Evolutionary conservation across 2,329 filamentous ascomycete genomes (phyloP), one percentile per base, ranked within the genome.

Genomic region (Grosmannia huntii): DNA sequence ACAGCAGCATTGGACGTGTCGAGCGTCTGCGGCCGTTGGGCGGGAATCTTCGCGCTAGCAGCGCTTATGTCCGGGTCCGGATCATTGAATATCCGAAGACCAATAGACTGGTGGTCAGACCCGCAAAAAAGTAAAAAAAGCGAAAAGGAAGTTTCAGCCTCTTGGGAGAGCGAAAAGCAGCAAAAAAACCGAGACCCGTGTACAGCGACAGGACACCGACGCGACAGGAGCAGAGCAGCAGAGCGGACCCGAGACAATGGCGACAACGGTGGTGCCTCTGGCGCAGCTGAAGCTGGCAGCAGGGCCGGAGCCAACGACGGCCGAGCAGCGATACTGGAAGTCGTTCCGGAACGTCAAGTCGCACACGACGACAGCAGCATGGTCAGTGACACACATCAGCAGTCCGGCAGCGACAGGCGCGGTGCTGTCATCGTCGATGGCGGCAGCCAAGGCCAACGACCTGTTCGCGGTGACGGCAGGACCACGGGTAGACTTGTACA

Each of bases 271-370:
- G 67, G 82, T 84, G 71, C 87, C 88, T 61, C 76, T 95, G 64
- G 84, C 85, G 70, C 86, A 86, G 71, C 76, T 95, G 68, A 95
- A 90, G 78, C 81, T 95, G 68, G 85, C 92, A 59, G 81, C 87
- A 62, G 89, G 89, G 55, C 90, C 90, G 59, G 85, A 87, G 48
- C 86, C 89, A 57, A 75, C 92, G 53, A 96, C 92, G 6, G 86
- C 91, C 36, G 94, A 99, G 75, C 91, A 97, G 74, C 82, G 86
- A 64, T 97, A 97, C 78, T 99, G 95, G 95, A 87, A 87, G 69
- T 86, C 87, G 14, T 99, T 99, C 77, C 90, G 89, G 74, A 94
- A 91, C 65, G 89, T 91, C 64, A 83, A 95, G 59, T 84, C 92
- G 61, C 85, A 97, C 62, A 89, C 94, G 52, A 95, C 92, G 62